Evolutionary conservation across 768 basidiomycete species (phyloP).

Genomic region (Paxillus involutus): DNA sequence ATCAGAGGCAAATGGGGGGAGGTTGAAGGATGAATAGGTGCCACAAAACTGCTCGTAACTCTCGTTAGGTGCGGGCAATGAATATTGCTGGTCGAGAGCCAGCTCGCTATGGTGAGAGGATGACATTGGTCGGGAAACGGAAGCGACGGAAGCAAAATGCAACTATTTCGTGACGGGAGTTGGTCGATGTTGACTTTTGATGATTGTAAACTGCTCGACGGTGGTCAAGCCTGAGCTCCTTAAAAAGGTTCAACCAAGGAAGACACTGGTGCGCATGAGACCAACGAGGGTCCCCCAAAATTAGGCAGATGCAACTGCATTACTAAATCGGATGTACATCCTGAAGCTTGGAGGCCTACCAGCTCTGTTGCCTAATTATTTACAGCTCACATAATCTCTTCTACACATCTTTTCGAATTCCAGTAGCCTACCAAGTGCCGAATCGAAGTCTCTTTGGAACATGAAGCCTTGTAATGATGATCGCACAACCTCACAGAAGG

Average conservation of each 20-base stretch:
- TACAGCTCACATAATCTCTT: background rate
- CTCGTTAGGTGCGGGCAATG: conserved; percentile 8
- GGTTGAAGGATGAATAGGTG: conserved; percentile 13
- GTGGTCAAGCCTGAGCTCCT: conserved; percentile 9
- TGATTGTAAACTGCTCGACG: conserved; percentile 18
- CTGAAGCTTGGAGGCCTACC: background rate
- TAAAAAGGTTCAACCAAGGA: conserved; percentile 21
- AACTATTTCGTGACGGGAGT: background rate
- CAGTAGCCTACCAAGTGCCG: background rate
- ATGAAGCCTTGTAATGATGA: conserved; percentile 18
- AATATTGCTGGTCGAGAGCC: conserved; percentile 17
- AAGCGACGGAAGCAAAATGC: conserved; percentile 26
- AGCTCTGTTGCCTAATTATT: background rate
- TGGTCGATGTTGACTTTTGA: conserved; percentile 9
- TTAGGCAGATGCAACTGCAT: conserved; percentile 3
- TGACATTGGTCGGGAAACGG: conserved; percentile 20
- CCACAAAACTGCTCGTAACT: conserved; percentile 25
- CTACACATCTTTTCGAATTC: background rate
- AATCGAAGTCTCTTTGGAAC: conserved; percentile 16
- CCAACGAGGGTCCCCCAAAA: conserved; percentile 30
- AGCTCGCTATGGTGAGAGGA: conserved; percentile 19
- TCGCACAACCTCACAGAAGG: conserved; percentile 4
- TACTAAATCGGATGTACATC: conserved; percentile 19
- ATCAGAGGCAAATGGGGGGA: conserved; percentile 17
- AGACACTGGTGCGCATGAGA: conserved; percentile 2